Evolutionary conservation across 306 rosid genomes (phyloP), one percentile per base, ranked within the genome.

Genomic region (Dalbergia cultrata): DNA sequence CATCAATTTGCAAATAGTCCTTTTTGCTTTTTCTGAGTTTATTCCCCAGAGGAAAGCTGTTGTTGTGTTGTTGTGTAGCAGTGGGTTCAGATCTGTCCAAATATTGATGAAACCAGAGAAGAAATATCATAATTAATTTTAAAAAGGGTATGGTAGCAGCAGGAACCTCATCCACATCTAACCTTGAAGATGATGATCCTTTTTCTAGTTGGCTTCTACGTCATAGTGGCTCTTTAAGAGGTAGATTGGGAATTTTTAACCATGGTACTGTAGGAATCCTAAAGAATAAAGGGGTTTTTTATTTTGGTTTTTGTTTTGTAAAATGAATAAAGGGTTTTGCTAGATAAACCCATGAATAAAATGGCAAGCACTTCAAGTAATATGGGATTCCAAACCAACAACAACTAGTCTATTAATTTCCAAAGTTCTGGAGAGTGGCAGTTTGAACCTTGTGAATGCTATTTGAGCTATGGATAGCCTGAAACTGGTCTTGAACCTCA

Each of bases 191-290:
- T 60, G 80, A 76, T 59, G 99, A 95, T 87, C 98, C 97, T 71
- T 96, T 93, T 64, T 93, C 98, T 14, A 84, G 93, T 80, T 96
- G 99, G 99, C 97, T 98, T 56, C 97, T 94, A 11, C 92, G 88
- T 47, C 81, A 94, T 71, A 86, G 91, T 85, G 93, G 90, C 88
- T 84, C 86, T 16, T 54, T 75, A 60, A 54, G 77, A 47, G 82
- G 85, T 70, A 86, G 84, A 67, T 65, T 85, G 63, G 90, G 89
- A 82, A 60, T 75, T 65, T 73, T 91, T 53, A 93, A 66, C 85
- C 93, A 86, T 84, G 96, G 97, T 71, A 19, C 63, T 39, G 34
- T 44, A 33, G 97, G 90, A 78, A 64, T 61, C 17, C 70, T 91
- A 18, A 37, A 26, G 31, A 26, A 1, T 26, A 26, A 26, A 26